phyloP scores from a whole-genome alignment of 177 flowering plant genomes.

The Vitis hybrid region DNA sequence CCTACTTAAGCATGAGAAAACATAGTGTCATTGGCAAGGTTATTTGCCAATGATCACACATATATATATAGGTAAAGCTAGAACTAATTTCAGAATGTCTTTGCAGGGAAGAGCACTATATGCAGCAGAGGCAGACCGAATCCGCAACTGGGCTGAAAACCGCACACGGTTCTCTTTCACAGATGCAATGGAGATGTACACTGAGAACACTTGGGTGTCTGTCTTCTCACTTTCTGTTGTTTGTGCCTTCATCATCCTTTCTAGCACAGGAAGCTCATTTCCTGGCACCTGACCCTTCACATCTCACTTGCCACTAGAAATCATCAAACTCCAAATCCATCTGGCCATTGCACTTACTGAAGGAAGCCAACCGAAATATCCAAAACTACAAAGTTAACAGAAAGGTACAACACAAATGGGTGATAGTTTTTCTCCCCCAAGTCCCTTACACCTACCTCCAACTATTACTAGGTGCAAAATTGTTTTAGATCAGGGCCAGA shows the following conservation, averaged over 20 bases:
- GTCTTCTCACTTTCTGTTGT: constrained; percentile 94
- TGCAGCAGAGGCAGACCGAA: constrained; percentile 94
- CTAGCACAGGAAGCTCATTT: constrained; percentile 55
- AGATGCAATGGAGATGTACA: constrained; percentile 98
- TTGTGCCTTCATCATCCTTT: constrained; percentile 94
- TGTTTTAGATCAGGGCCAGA: not conserved
- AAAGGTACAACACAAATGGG: constrained; percentile 11
- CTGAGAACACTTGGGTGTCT: constrained; percentile 94
- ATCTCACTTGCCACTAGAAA: not conserved
- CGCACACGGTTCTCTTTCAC: constrained; percentile 88
- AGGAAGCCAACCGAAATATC: constrained; percentile 1
- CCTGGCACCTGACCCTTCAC: constrained; percentile 45
- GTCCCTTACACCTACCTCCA: constrained; percentile 4
- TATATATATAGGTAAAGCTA: not conserved
- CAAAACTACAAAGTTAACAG: not conserved
- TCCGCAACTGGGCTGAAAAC: constrained; percentile 97
- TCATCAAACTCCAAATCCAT: constrained; percentile 1
- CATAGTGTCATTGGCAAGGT: too few relatives aligned
- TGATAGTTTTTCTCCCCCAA: constrained; percentile 12
- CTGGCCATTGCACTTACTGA: not conserved
- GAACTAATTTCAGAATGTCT: not conserved
- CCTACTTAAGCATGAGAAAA: too few relatives aligned
- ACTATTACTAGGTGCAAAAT: constrained; percentile 2
- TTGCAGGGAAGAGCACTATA: constrained; percentile 89
- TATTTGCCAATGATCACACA: too few relatives aligned